Conservation (phyloP, 768 basidiomycete species). For the Crucibulum laeve region DNA sequence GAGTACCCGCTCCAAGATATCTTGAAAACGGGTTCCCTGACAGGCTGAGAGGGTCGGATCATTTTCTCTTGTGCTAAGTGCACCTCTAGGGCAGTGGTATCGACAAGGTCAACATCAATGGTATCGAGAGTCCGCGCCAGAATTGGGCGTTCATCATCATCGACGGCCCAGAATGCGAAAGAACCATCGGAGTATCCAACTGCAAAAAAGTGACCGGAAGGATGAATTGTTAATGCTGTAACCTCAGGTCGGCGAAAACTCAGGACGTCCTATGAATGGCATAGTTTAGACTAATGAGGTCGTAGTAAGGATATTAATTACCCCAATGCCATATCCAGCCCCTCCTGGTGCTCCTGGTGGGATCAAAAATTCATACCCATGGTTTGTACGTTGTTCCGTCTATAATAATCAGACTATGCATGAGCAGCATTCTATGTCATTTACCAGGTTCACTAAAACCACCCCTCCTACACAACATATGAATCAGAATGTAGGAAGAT, state of each 20-base stretch:
- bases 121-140: constrained; percentile 66
- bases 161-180: constrained; percentile 78
- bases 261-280: constrained; percentile 50
- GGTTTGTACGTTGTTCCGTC: constrained; percentile 46
- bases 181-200: constrained; percentile 81
- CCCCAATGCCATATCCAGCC: constrained; percentile 51
- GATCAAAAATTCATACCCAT: constrained; percentile 65
- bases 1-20: constrained; percentile 80
- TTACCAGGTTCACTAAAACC: constrained; percentile 54
- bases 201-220: constrained; percentile 71
- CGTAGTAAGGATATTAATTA: constrained; percentile 20
- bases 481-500: constrained; percentile 1
- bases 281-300: not conserved
- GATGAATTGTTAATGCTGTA: constrained; percentile 69
- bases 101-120: constrained; percentile 50
- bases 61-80: constrained; percentile 20
- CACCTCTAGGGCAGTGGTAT: constrained; percentile 42
- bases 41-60: constrained; percentile 12
- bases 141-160: constrained; percentile 73
- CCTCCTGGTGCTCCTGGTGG: constrained; percentile 85
- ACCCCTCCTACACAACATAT: constrained; percentile 47
- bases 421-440: constrained; percentile 7
- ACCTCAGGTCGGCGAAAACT: constrained; percentile 66
- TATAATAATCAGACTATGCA: constrained; percentile 11
- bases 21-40: constrained; percentile 80